These are phyloP conservation scores for Acorus gramineus DNA, from an alignment of 106 monocot genomes.

Conservation along the genomic window DNA sequence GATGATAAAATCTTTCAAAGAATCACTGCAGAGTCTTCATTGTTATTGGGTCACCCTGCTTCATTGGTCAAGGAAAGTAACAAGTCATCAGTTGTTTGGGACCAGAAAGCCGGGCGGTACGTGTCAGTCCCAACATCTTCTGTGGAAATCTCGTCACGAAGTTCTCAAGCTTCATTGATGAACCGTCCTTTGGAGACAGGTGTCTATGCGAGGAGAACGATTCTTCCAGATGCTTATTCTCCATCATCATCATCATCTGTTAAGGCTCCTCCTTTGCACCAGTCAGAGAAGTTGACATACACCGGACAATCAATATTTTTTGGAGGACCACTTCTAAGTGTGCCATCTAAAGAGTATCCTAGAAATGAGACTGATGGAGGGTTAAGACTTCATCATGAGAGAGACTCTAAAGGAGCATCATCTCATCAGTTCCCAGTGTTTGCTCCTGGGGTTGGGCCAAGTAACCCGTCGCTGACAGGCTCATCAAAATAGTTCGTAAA, in stretches of 20 bases:
- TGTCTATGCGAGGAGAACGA: conserved; percentile 18
- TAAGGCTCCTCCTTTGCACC: conserved; percentile 8
- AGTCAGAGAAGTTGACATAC: conserved; percentile 55
- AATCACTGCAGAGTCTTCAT: too few species aligned
- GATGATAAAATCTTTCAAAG: too few species aligned
- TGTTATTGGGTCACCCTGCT: not conserved
- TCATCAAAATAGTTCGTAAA: too few species aligned
- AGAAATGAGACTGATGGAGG: conserved; percentile 7
- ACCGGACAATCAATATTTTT: conserved; percentile 94
- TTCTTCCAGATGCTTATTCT: conserved; percentile 9
- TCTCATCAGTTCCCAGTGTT: conserved; percentile 37
- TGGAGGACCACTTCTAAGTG: conserved; percentile 70
- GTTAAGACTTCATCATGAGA: conserved; percentile 15
- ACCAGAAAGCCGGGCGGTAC: conserved; percentile 88
- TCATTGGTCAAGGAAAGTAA: conserved; percentile 41
- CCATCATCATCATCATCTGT: not conserved
- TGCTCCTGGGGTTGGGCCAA: conserved; percentile 18
- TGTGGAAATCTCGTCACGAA: conserved; percentile 13
- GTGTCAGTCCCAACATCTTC: conserved; percentile 45
- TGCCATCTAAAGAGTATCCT: conserved; percentile 16
- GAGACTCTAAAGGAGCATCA: conserved; percentile 16
- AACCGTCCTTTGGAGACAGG: conserved; percentile 24
- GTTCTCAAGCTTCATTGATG: conserved; percentile 8
- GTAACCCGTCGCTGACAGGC: too few species aligned
- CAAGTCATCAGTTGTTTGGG: conserved; percentile 83